Base-by-base conservation (phyloP, 148 eudicot genomes). In the Rhododendron henanense region DNA sequence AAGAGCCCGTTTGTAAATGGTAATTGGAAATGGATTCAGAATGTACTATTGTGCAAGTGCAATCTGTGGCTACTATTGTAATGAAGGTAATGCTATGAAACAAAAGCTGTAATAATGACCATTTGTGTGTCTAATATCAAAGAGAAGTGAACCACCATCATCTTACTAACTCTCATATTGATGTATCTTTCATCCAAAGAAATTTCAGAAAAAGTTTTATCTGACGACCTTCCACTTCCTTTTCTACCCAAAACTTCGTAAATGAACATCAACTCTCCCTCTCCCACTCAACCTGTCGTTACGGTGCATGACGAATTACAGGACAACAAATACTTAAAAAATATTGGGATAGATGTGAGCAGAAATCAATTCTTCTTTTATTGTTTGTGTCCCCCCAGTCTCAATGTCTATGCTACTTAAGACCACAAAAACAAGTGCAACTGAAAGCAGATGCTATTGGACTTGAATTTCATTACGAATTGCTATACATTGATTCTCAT, bases 1-100 rank as follows among this genome's bases (percentile, higher is more conserved):
- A 82, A 87, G 2, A 78, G 50, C 87, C 79, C 51, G 67, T 57
- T 25, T 67, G 18, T 69, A 55, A 63, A 33, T 31, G 80, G 23
- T 74, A 83, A 50, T 45, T 6, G 84, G 5, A 85, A 81, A 6
- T 23, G 25, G 10, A 61, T 61, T 57, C 67, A 78, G 15, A 73
- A 1, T 41, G 19, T 31, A 10, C 4, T 31, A 19, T 19, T 28
- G 15, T 74, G 39, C 59, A 85, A 25, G n/a, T 48, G 76, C 82
- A 39, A 77, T 37, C 47, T 77, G 65, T 44, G 75, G 50, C 75
- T 14, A 79, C 35, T 33, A 33, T 25, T 39, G 63, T 28, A 59
- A 44, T 25, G 18, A 59, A 11, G 10, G 31, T 23, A n/a, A 21
- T 15, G 25, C 76, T 25, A 28, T 2, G 39, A 19, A 28, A 45